Conservation (phyloP, 2,329 filamentous ascomycete species). For the Raffaelea ambrosiae region DNA sequence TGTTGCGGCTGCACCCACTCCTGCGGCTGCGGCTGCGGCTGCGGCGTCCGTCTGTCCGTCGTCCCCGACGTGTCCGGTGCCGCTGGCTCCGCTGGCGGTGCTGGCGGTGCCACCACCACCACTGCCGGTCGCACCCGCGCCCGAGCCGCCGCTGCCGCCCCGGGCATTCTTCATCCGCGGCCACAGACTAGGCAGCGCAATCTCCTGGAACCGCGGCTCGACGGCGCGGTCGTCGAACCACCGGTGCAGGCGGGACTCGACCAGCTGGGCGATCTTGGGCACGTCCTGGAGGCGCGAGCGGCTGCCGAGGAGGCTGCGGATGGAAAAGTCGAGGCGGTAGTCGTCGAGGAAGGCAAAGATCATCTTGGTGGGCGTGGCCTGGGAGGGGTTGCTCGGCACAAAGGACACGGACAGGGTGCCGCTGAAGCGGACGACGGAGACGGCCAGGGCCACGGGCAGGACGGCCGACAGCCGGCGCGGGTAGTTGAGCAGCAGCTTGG, state of each 20-base stretch:
- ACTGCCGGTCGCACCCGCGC: background rate
- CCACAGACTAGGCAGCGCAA: conserved; percentile 75
- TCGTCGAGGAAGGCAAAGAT: conserved; percentile 91
- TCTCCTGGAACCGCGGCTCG: conserved; percentile 80
- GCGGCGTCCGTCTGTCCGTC: background rate
- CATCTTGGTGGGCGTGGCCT: conserved; percentile 74
- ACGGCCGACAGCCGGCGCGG: conserved; percentile 84
- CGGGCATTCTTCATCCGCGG: conserved; percentile 76
- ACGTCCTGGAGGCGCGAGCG: conserved; percentile 77
- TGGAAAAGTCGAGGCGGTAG: conserved; percentile 75
- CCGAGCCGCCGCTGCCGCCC: conserved; percentile 37
- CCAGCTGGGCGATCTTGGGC: conserved; percentile 77
- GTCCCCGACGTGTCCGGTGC: background rate
- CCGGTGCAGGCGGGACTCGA: conserved; percentile 69
- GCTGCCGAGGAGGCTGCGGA: conserved; percentile 70
- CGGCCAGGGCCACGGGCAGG: conserved; percentile 81
- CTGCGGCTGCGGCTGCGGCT: background rate
- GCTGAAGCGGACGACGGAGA: conserved; percentile 88
- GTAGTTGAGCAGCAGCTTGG: conserved; percentile 88
- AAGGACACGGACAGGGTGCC: conserved; percentile 92
- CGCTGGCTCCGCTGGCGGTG: background rate
- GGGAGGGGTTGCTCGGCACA: conserved; percentile 64
- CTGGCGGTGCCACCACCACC: background rate
- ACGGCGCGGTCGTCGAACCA: conserved; percentile 87
- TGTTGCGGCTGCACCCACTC: background rate